These are phyloP conservation scores for Rhizopus delemar DNA, from an alignment of 371 early-diverging fungal species.

Conservation along the genomic window DNA sequence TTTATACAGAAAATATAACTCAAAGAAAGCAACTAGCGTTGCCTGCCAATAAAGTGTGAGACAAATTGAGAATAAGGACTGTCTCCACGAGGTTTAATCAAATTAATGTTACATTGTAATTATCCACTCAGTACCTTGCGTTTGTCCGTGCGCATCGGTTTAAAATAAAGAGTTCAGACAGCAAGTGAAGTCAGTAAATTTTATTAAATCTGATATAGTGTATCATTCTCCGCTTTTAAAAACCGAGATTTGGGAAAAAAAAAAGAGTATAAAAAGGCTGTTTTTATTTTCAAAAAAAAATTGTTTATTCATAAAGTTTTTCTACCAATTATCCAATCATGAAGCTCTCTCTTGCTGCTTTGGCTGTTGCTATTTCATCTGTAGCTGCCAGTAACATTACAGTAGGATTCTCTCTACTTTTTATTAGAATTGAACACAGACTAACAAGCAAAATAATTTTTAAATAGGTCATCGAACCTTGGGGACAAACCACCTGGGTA, in stretches of 20 bases:
- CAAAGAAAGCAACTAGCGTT: neutral
- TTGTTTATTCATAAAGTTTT: neutral
- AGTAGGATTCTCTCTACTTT: constrained; percentile 3
- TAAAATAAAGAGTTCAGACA: neutral
- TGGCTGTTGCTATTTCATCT: constrained; percentile 13
- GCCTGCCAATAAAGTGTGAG: neutral
- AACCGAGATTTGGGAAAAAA: neutral
- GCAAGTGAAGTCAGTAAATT: constrained; percentile 1
- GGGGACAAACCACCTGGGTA: constrained; percentile 19
- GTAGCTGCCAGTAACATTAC: constrained; percentile 15
- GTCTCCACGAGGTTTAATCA: neutral
- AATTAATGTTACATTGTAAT: constrained; percentile 6
- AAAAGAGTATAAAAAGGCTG: no score
- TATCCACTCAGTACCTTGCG: neutral
- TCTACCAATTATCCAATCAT: constrained; percentile 6
- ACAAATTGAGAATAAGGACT: neutral
- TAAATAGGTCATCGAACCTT: constrained; percentile 23
- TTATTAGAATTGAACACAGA: neutral
- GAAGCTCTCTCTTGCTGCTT: constrained; percentile 23
- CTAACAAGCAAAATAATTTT: neutral
- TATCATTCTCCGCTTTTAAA: neutral
- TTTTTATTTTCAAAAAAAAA: no score
- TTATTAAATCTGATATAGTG: neutral
- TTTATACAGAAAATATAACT: neutral
- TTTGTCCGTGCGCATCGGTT: constrained; percentile 1